A percentile compares a stretch with the other conserved stretches of the same genome.
These are phyloP conservation scores for Tanozyma kutaoensis DNA, from an alignment of 805 yeast genomes.

Conservation along the genomic window DNA sequence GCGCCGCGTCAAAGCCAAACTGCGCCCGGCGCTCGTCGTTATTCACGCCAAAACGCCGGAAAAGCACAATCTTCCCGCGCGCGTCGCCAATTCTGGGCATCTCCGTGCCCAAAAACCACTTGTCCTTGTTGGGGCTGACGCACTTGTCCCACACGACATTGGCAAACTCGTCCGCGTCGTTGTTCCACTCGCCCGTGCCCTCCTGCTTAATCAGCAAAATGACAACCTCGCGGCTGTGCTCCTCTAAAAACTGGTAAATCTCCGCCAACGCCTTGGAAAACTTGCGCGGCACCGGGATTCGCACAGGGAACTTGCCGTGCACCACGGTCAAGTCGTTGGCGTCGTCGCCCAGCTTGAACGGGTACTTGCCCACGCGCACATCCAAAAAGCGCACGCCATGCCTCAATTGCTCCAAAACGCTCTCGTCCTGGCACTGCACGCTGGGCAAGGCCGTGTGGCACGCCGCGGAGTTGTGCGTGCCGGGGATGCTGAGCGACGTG, in stretches of 20 bases:
- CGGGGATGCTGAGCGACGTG: slow-evolving; percentile 53
- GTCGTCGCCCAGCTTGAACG: slow-evolving; percentile 34
- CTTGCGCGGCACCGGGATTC: slow-evolving; percentile 40
- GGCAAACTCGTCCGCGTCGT: slow-evolving; percentile 50
- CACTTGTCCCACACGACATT: slow-evolving; percentile 47
- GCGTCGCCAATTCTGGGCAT: slow-evolving; percentile 49
- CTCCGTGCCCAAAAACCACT: slow-evolving; percentile 45
- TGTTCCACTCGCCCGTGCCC: slow-evolving; percentile 55
- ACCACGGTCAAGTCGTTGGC: slow-evolving; percentile 49
- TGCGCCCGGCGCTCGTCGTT: slow-evolving; percentile 26
- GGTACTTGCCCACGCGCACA: slow-evolving; percentile 47
- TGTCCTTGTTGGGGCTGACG: slow-evolving; percentile 32
- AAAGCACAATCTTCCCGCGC: slow-evolving; percentile 53
- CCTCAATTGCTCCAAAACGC: slow-evolving; percentile 46
- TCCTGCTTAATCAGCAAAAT: slow-evolving; percentile 63
- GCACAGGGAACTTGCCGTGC: slow-evolving; percentile 69
- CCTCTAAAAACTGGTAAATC: slow-evolving; percentile 41
- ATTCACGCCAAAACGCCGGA: slow-evolving; percentile 59
- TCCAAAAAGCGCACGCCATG: slow-evolving; percentile 72
- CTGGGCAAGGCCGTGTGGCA: slow-evolving; percentile 59
- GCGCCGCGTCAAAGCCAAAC: slow-evolving; percentile 55
- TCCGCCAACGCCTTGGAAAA: slow-evolving; percentile 41
- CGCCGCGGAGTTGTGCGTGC: slow-evolving; percentile 81
- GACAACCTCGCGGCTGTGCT: slow-evolving; percentile 45
- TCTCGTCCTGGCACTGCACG: slow-evolving; percentile 60